Evolutionary conservation across 1,139 yeast genomes (phyloP).

Genomic region (Pichia sp.): DNA sequence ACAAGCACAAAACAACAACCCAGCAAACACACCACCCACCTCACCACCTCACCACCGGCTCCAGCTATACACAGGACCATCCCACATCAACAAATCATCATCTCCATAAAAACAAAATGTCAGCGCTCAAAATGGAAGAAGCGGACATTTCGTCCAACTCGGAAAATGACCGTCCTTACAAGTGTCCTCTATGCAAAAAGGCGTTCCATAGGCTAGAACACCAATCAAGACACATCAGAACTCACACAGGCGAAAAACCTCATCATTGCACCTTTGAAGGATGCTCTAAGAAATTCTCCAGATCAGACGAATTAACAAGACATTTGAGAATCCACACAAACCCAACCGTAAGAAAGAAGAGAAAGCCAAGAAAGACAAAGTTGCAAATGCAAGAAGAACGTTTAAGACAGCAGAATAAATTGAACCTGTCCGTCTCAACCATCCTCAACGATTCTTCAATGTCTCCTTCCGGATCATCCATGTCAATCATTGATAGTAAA

Average conservation of each 20-base stretch:
- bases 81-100: neutral
- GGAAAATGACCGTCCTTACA: conserved; percentile 61
- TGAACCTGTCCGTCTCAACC: neutral
- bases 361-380: conserved; percentile 28
- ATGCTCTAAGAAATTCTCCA: conserved; percentile 78
- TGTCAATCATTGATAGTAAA: no score
- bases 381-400: conserved; percentile 16
- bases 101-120: neutral
- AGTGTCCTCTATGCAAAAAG: conserved; percentile 88
- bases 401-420: conserved; percentile 7
- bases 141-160: neutral
- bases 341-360: conserved; percentile 44
- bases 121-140: neutral
- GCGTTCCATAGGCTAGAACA: conserved; percentile 93
- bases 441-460: neutral
- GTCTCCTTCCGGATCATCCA: neutral
- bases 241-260: conserved; percentile 96
- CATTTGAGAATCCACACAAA: conserved; percentile 86
- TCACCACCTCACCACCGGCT: no score
- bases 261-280: conserved; percentile 88
- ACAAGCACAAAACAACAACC: no score
- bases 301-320: conserved; percentile 89
- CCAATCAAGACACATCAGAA: conserved; percentile 90
- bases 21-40: no score
- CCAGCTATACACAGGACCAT: neutral